Percentiles rank a stretch among this genome's conserved stretches.
phyloP scores from a whole-genome alignment of 176 grass and related monocot species.

The Guadua angustifolia region DNA sequence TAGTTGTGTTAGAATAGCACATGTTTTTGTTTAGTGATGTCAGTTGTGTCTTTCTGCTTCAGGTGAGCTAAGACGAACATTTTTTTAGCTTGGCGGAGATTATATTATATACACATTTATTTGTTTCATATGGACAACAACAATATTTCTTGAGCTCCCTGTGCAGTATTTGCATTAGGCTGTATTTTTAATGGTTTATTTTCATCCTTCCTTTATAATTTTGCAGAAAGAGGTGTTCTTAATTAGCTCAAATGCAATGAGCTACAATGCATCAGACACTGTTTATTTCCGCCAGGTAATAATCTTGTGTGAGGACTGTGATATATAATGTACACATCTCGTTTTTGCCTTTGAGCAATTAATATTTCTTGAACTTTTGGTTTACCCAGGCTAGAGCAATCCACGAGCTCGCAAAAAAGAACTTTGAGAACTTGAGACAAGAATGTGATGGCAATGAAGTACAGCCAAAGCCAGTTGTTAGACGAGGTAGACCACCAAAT shows the following conservation, averaged over 20 bases:
- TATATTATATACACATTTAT: not conserved
- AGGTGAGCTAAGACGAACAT: not conserved
- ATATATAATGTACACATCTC: not conserved
- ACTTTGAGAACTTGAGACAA: conserved; percentile 61
- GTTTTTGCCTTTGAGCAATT: not conserved
- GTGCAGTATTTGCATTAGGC: no score
- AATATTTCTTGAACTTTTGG: not conserved
- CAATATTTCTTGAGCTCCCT: no score
- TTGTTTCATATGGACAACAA: not conserved
- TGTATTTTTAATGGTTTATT: not conserved
- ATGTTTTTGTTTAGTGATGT: not conserved
- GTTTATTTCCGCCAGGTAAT: conserved; percentile 64
- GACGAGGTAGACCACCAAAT: conserved; percentile 60
- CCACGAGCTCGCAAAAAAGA: conserved; percentile 58
- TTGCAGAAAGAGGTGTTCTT: conserved; percentile 57
- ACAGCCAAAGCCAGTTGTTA: conserved; percentile 47
- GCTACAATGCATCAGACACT: conserved; percentile 61
- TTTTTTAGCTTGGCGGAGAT: not conserved
- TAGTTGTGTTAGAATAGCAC: not conserved
- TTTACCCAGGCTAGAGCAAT: conserved; percentile 53
- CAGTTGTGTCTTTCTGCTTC: not conserved
- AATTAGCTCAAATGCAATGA: conserved; percentile 60
- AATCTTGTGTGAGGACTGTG: conserved; percentile 2
- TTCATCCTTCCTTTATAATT: not conserved
- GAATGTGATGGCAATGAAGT: conserved; percentile 44